These are phyloP conservation scores for Beauveria asiatica DNA, from an alignment of 2,329 filamentous ascomycete genomes.

Conservation along the genomic window DNA sequence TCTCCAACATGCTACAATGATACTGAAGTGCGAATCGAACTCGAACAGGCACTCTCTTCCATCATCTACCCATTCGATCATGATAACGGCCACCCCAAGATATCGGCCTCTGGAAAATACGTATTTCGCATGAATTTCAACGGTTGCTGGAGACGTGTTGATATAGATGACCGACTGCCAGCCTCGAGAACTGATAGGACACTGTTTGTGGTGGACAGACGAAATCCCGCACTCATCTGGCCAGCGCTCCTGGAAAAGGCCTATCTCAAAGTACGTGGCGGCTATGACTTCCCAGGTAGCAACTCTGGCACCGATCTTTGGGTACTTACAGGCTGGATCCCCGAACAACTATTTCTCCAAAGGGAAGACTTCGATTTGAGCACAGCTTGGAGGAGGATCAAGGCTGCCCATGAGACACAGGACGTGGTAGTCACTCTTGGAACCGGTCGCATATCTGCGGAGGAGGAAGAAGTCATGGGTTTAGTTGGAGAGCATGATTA, in stretches of 20 bases:
- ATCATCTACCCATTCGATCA: slow-evolving; percentile 70
- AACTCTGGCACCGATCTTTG: slow-evolving; percentile 94
- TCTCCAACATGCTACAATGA: background rate
- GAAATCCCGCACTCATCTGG: slow-evolving; percentile 77
- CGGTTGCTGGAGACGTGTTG: slow-evolving; percentile 77
- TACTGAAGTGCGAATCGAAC: background rate
- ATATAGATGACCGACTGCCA: slow-evolving; percentile 83
- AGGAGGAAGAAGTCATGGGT: slow-evolving; percentile 72
- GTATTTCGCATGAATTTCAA: slow-evolving; percentile 93
- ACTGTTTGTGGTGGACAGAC: slow-evolving; percentile 80
- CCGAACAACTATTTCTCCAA: slow-evolving; percentile 88
- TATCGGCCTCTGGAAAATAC: slow-evolving; percentile 80
- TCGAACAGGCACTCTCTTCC: slow-evolving; percentile 54
- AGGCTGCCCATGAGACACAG: slow-evolving; percentile 63
- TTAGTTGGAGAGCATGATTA: slow-evolving; percentile 91
- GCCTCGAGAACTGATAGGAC: slow-evolving; percentile 64
- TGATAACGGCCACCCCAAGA: slow-evolving; percentile 43
- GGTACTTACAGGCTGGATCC: slow-evolving; percentile 92
- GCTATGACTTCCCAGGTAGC: slow-evolving; percentile 95
- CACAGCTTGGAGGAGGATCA: slow-evolving; percentile 69
- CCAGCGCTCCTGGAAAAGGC: slow-evolving; percentile 92
- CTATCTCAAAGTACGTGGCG: slow-evolving; percentile 88
- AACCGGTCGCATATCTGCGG: slow-evolving; percentile 69
- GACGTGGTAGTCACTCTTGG: slow-evolving; percentile 86
- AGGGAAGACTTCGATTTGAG: slow-evolving; percentile 69